These are phyloP conservation scores for Boeremia exigua DNA, from an alignment of 2,329 filamentous ascomycete species.

Conservation along the genomic window DNA sequence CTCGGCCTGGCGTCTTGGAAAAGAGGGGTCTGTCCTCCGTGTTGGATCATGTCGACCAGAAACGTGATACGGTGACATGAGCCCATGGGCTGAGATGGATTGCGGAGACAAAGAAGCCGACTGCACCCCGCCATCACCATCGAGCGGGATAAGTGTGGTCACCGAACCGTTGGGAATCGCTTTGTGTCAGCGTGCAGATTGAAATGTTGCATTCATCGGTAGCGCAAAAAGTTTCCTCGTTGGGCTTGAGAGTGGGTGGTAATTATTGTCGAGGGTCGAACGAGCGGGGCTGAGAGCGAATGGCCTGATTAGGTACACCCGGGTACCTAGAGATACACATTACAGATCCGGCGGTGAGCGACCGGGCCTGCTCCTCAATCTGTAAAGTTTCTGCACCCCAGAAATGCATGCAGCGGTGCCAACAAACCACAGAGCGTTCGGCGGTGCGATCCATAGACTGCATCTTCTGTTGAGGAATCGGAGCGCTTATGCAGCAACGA, in stretches of 20 bases:
- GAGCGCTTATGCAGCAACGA: neutral
- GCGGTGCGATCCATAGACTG: slow-evolving; percentile 8
- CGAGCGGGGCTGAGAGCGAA: neutral
- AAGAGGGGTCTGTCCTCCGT: slow-evolving; percentile 12
- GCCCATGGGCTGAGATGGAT: slow-evolving; percentile 11
- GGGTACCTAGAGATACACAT: slow-evolving; percentile 5
- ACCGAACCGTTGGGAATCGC: neutral
- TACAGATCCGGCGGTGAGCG: slow-evolving; percentile 6
- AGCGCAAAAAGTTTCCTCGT: neutral
- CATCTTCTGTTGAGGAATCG: slow-evolving; percentile 30
- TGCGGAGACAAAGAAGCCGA: neutral
- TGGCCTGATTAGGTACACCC: slow-evolving; percentile 3
- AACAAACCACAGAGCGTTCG: neutral
- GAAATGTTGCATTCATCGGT: slow-evolving; percentile 7
- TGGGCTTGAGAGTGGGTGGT: neutral
- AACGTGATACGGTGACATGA: slow-evolving; percentile 9
- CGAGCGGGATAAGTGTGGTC: neutral
- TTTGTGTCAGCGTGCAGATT: neutral
- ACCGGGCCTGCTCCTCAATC: neutral
- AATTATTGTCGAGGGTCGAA: slow-evolving; percentile 2
- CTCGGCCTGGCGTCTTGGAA: slow-evolving; percentile 9
- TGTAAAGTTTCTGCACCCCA: slow-evolving; percentile 9
- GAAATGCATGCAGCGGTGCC: slow-evolving; percentile 10
- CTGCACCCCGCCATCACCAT: slow-evolving; percentile 9
- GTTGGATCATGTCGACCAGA: slow-evolving; percentile 9